Base-by-base conservation (phyloP, 1,284 basidiomycete genomes). In the Anthracocystis panici-leucophaei region DNA sequence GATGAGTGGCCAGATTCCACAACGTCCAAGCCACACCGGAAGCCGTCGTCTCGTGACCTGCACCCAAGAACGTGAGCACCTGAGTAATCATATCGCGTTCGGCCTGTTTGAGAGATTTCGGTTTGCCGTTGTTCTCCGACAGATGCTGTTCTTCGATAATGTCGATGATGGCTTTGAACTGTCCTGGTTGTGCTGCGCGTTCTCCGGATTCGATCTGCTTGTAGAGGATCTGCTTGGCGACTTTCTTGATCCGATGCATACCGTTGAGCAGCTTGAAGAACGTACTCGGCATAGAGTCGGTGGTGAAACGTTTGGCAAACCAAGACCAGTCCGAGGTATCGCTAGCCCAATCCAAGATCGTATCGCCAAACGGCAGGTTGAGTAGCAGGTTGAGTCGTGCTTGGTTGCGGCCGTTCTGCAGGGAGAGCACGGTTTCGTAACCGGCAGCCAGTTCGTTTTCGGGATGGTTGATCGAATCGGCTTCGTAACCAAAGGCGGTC, bases 21-120 rank as follows among this genome's bases (percentile, higher is more conserved):
- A 93, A 86, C 62, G 89, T 89, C 92, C 92, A 94, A 5, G 91
- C 89, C 1, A 92, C 86, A 0, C 91, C 90, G 0, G 89, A 90
- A 0, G 89, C 89, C 0, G 90, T 91, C 0, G 93, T 81, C 56
- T 82, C 80, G 57, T 82, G 79, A 11, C 79, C 80, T 2, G 79
- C 81, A 1, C 75, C 76, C 18, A 82, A 51, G 44, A 82, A 79
- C n/a, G 79, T 82, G 11, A 81, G 67, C 40, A 82, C 76, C 44
- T 79, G 74, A 11, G 59, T 69, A 41, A 79, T 70, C 71, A 75
- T 75, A 42, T 81, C 65, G 18, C 57, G 57, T 20, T 78, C 71
- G 10, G 79, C 79, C 59, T 77, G 64, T 48, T 81, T 80, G 46
- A 71, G 45, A 4, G 42, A 62, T 25, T 78, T 73, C 0, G 76